These are phyloP conservation scores for Colletotrichum sp. DNA, from an alignment of 2,329 filamentous ascomycete genomes.

Conservation along the genomic window DNA sequence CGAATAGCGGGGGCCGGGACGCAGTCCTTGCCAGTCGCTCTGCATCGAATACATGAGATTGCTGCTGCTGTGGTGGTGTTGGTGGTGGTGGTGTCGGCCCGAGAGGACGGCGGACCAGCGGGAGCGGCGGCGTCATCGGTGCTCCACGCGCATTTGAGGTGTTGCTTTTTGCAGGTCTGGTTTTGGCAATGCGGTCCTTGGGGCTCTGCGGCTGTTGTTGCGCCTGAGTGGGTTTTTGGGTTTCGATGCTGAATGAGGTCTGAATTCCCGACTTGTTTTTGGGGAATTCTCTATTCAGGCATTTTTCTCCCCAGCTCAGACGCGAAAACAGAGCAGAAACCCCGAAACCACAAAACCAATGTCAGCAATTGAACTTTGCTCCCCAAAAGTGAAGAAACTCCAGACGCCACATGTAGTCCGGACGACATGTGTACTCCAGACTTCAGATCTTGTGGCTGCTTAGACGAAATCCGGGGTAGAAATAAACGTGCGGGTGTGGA, in stretches of 20 bases:
- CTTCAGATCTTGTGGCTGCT: background rate
- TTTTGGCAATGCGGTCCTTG: background rate
- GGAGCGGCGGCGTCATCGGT: conserved; percentile 2
- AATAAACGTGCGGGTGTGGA: background rate
- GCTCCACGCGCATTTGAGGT: conserved; percentile 11
- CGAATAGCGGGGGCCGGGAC: background rate
- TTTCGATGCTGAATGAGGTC: background rate
- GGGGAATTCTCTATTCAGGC: background rate
- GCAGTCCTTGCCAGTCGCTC: background rate
- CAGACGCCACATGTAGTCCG: background rate
- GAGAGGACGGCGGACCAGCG: background rate
- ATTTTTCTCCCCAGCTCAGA: background rate
- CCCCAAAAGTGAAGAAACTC: background rate
- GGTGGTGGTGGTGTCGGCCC: background rate
- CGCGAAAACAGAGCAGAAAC: background rate
- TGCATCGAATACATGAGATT: conserved; percentile 11
- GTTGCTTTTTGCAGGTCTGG: conserved; percentile 7
- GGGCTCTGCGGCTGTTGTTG: background rate
- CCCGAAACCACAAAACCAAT: background rate
- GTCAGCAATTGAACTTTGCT: background rate
- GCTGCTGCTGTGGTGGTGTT: background rate
- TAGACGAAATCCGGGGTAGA: background rate
- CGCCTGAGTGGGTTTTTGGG: background rate
- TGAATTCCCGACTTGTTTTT: background rate
- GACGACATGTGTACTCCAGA: background rate